Base-by-base conservation (phyloP, 148 eudicot genomes). In the Rhododendron williamsianum region DNA sequence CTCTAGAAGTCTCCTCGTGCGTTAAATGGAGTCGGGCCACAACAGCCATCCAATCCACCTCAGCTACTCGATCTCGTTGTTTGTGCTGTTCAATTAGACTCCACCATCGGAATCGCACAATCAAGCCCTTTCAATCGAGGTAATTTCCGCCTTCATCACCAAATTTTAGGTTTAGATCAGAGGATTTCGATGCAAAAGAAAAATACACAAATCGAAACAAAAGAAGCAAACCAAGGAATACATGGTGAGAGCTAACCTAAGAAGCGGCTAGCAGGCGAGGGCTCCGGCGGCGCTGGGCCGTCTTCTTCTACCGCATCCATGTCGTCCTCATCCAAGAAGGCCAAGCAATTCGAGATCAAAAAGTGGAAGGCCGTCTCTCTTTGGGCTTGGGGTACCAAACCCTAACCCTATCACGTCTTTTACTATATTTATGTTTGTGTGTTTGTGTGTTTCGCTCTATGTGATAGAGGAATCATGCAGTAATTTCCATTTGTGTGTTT, bases 331-430 rank as follows among this genome's bases (percentile, higher is more conserved):
- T 13, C 92, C 46, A 96, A 94, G 88, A 94, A 92, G 80, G 69
- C 91, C 2, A 94, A 94, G 90, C 96, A 95, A 19, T 96, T 96
- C 85, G 98, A 96, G 87, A 94, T 96, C 88, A 96, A 96, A 72
- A 96, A 96, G 92, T 96, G 98, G 98, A 96, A 93, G 91, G 98
- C 96, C 43, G 98, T 96, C 27, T 81, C 98, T 84, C 98, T 94
- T 33, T 96, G 98, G 98, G 98, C 98, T 78, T 96, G 98, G 98
- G 98, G 98, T 93, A 83, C 25, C 21, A 78, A 65, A 49, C 13
- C 69, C 71, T 41, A 76, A 54, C 74, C 77, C 85, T 56, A 18
- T 56, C 63, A 33, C 33, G 23, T 35, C 33, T 27, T 23, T 6
- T 77, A n/a, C 1, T 56, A 63, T 16, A 6, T 45, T 4, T 51